Conservation (phyloP, 2,329 filamentous ascomycete genomes). For the Diaporthe ampelina region DNA sequence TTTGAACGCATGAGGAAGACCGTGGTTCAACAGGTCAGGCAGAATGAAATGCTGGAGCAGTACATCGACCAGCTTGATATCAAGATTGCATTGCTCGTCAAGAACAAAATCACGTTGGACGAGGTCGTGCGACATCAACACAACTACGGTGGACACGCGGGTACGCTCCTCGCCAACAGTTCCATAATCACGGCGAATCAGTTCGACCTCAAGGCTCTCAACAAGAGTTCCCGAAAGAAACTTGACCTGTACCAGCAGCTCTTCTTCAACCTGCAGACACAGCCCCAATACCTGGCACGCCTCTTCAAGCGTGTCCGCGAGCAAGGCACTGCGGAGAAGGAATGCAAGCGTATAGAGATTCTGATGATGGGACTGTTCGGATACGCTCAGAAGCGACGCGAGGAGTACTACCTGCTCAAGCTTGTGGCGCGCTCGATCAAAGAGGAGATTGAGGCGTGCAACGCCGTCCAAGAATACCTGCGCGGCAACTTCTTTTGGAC, state of each 20-base stretch:
- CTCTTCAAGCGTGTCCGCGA: conserved; percentile 89
- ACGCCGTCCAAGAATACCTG: conserved; percentile 84
- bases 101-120: conserved; percentile 99
- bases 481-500: conserved; percentile 95
- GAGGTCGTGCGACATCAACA: conserved; percentile 97
- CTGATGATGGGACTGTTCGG: conserved; percentile 97
- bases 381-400: conserved; percentile 94
- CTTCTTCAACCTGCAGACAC: conserved; percentile 97
- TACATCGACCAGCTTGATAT: conserved; percentile 99
- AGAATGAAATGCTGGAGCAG: conserved; percentile 97
- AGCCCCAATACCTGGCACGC: conserved; percentile 92
- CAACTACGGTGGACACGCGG: conserved; percentile 92
- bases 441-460: conserved; percentile 85
- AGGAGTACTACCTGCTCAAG: conserved; percentile 97
- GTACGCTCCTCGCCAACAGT: conserved; percentile 87
- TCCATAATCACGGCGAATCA: conserved; percentile 91
- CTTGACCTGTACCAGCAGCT: conserved; percentile 97
- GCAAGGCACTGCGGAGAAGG: conserved; percentile 88
- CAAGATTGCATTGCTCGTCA: conserved; percentile 97
- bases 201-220: conserved; percentile 96
- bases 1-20: conserved; percentile 96
- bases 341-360: conserved; percentile 91
- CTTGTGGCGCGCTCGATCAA: conserved; percentile 85
- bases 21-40: conserved; percentile 95
- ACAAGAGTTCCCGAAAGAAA: conserved; percentile 96